Percentiles rank a stretch among this genome's conserved stretches.
Evolutionary conservation across 495 filamentous ascomycete species (phyloP).

Genomic region (Penicillium dipodomyicola): DNA sequence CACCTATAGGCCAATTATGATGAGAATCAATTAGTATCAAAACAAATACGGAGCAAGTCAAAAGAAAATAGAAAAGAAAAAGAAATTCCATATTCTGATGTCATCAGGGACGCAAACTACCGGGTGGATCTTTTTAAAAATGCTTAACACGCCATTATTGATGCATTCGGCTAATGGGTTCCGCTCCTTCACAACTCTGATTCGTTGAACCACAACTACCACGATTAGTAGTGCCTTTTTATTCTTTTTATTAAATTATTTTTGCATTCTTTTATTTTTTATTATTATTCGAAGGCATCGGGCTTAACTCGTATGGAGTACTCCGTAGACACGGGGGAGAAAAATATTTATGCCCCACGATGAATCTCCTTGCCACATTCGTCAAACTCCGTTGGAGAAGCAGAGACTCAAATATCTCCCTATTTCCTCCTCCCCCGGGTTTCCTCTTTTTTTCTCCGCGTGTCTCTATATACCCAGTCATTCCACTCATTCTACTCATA

Average conservation of each 20-base stretch:
- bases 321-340: constrained; percentile 15
- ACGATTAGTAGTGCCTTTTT: not conserved
- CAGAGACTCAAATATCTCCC: constrained; percentile 28
- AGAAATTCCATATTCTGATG: constrained; percentile 16
- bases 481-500: constrained; percentile 2
- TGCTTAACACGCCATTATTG: constrained; percentile 37
- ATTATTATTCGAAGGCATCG: not conserved
- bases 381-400: constrained; percentile 7
- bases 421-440: constrained; percentile 19
- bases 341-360: constrained; percentile 21
- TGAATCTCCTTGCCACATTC: constrained; percentile 27
- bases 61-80: not conserved
- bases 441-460: constrained; percentile 16
- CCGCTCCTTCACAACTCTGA: constrained; percentile 19
- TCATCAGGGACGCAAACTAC: constrained; percentile 29
- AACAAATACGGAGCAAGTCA: not conserved
- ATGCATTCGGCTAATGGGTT: constrained; percentile 28
- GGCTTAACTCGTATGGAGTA: constrained; percentile 2
- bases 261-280: constrained; percentile 1
- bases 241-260: not conserved
- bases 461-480: constrained; percentile 13
- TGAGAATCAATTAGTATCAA: not conserved
- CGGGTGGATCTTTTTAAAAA: constrained; percentile 14
- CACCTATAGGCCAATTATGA: not conserved
- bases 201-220: constrained; percentile 14